Evolutionary conservation across 768 basidiomycete genomes (phyloP).

Genomic region (Rhodotorula paludigena): DNA sequence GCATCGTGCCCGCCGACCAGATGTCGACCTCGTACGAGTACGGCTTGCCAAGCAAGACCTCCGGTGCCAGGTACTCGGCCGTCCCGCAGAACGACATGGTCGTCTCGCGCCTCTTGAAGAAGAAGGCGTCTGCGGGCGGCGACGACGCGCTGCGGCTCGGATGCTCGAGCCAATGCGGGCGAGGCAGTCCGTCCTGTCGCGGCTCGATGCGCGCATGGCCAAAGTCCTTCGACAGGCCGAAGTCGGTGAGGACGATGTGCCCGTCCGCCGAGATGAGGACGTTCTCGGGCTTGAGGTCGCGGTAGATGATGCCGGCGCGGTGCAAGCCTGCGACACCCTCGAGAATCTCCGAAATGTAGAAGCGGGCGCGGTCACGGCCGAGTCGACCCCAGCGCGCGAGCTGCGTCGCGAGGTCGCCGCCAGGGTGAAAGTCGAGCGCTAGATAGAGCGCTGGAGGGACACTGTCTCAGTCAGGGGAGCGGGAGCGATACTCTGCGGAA

Average conservation of each 20-base stretch:
- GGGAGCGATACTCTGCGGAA: not conserved
- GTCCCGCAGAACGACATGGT: conserved; percentile 84
- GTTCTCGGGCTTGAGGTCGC: conserved; percentile 44
- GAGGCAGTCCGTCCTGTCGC: conserved; percentile 3
- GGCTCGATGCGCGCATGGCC: conserved; percentile 50
- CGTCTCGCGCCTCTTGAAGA: conserved; percentile 52
- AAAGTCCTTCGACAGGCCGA: conserved; percentile 90
- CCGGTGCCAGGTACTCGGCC: conserved; percentile 94
- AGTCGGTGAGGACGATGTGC: conserved; percentile 95
- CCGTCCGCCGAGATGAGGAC: conserved; percentile 90
- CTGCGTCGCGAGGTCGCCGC: conserved; percentile 95
- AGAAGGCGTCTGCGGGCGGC: conserved; percentile 2
- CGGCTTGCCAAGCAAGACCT: conserved; percentile 83
- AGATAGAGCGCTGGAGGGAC: conserved; percentile 63
- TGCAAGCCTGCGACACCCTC: conserved; percentile 95
- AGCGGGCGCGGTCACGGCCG: conserved; percentile 86
- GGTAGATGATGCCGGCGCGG: conserved; percentile 89
- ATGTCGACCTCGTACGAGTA: conserved; percentile 95
- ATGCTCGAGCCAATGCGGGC: conserved; percentile 27
- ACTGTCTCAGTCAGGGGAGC: not conserved
- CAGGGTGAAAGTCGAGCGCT: conserved; percentile 96
- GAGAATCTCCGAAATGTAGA: conserved; percentile 88
- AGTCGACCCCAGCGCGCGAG: conserved; percentile 91
- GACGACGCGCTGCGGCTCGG: conserved; percentile 7
- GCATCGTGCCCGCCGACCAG: conserved; percentile 98